Base-by-base conservation (phyloP, 306 rosid genomes). In the Styphnolobium japonicum region DNA sequence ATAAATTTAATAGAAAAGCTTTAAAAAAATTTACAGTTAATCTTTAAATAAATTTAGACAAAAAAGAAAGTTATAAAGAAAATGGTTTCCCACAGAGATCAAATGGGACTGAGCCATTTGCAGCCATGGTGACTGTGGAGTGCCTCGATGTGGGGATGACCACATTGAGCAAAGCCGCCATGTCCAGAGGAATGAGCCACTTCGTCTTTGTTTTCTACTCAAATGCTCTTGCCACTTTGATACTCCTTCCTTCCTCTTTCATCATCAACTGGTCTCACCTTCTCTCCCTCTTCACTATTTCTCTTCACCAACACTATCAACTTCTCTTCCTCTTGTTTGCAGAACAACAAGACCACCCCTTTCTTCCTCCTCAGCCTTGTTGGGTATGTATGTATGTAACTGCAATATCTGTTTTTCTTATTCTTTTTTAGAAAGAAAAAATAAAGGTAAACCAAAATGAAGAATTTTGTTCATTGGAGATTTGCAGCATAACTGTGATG, bases 151-250 rank as follows among this genome's bases (percentile, higher is more conserved):
- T 84, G 5, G 88, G 88, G 0, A 9, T 87, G 55, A 56, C 84
- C 71, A 87, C 88, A 0, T 1, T 87, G 16, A 52, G 85, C 3
- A 87, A 87, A 79, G 83, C 83, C 49, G 88, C 88, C 57, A 87
- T 87, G 81, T 75, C 88, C 4, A 75, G 19, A 84, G 90, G 90
- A 61, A 84, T 87, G 88, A 87, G 37, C 25, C 85, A 87, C 64
- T 84, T 78, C 27, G 77, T 87, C 39, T 84, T 87, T 29, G 86
- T 87, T 27, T 81, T 81, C 61, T 87, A 87, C 81, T 87, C 90
- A 33, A 87, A 87, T 37, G 86, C 88, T 53, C 83, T 87, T 29
- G 88, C 86, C 25, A 42, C 90, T 51, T 7, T 71, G 14, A 75
- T 87, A 0, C 90, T 87, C 78, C 55, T 84, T 25, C 88, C 86